phyloP scores from a whole-genome alignment of 768 basidiomycete species.

The Myochromella boudieri region DNA sequence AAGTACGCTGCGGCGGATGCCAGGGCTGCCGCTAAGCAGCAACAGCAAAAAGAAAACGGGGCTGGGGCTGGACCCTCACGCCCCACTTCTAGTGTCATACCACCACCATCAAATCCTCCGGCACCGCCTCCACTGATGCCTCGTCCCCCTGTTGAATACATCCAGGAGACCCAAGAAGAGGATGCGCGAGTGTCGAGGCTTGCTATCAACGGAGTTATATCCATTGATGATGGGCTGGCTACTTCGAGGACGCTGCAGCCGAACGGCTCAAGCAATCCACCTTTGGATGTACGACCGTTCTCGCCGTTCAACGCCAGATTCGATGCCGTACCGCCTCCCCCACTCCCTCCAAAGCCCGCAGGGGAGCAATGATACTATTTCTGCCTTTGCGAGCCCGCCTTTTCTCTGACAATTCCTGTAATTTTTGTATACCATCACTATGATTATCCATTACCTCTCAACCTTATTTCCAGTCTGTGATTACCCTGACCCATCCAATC shows the following conservation, averaged over 20 bases:
- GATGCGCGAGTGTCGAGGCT: conserved; percentile 55
- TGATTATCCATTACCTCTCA: no score
- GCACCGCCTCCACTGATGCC: conserved; percentile 74
- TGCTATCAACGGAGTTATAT: conserved; percentile 32
- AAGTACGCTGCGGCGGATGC: conserved; percentile 60
- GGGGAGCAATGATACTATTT: conserved; percentile 17
- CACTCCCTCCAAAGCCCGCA: conserved; percentile 31
- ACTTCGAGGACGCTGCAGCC: conserved; percentile 10
- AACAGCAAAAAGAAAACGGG: conserved; percentile 27
- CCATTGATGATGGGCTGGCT: conserved; percentile 17
- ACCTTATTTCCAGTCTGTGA: neutral
- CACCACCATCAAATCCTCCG: conserved; percentile 22
- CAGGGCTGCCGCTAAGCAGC: conserved; percentile 15
- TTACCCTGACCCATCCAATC: neutral
- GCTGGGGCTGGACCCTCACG: conserved; percentile 20
- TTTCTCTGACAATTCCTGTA: neutral
- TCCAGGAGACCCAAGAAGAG: conserved; percentile 78
- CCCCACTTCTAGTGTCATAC: conserved; percentile 15
- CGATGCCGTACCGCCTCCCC: conserved; percentile 33
- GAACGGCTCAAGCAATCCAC: no score
- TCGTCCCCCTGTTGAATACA: conserved; percentile 76
- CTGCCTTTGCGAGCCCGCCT: neutral
- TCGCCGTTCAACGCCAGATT: conserved; percentile 46
- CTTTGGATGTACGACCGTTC: conserved; percentile 43
- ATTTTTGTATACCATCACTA: neutral